Conservation (phyloP, 2,329 filamentous ascomycete species). For the Davidsoniella virescens region DNA sequence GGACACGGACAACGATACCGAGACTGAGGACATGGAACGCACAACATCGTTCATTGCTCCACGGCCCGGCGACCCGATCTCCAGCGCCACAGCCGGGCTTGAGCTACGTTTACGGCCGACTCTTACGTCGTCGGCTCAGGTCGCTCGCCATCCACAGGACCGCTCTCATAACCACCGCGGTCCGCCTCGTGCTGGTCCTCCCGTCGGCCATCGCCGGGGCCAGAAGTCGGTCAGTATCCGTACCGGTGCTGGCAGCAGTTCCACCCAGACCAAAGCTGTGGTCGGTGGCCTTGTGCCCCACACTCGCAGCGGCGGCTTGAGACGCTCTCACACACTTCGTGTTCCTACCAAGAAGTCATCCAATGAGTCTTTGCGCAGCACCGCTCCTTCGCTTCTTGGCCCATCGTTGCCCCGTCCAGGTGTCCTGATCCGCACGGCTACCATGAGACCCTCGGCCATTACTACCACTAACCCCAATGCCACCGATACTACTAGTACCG, state of each 20-base stretch:
- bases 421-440: slow-evolving; percentile 30
- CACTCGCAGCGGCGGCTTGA: slow-evolving; percentile 38
- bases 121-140: slow-evolving; percentile 31
- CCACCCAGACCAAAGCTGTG: neutral
- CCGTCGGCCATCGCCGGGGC: slow-evolving; percentile 7
- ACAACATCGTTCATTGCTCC: slow-evolving; percentile 44
- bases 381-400: slow-evolving; percentile 15
- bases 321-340: slow-evolving; percentile 26
- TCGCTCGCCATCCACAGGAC: neutral
- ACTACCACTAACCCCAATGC: neutral
- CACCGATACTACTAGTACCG: neutral
- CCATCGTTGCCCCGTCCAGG: slow-evolving; percentile 21
- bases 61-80: neutral
- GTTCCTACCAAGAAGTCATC: slow-evolving; percentile 34
- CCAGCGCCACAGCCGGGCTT: slow-evolving; percentile 21
- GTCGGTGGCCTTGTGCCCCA: neutral
- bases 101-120: slow-evolving; percentile 75
- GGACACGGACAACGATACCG: slow-evolving; percentile 1
- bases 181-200: neutral
- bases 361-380: slow-evolving; percentile 36
- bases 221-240: slow-evolving; percentile 34
- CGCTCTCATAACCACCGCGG: neutral
- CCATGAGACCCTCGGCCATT: slow-evolving; percentile 18
- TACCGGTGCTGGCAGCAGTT: slow-evolving; percentile 25
- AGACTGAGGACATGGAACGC: slow-evolving; percentile 32